Conservation (phyloP, 2,329 filamentous ascomycete genomes). For the Immersiporthe knoxdaviesiana region DNA sequence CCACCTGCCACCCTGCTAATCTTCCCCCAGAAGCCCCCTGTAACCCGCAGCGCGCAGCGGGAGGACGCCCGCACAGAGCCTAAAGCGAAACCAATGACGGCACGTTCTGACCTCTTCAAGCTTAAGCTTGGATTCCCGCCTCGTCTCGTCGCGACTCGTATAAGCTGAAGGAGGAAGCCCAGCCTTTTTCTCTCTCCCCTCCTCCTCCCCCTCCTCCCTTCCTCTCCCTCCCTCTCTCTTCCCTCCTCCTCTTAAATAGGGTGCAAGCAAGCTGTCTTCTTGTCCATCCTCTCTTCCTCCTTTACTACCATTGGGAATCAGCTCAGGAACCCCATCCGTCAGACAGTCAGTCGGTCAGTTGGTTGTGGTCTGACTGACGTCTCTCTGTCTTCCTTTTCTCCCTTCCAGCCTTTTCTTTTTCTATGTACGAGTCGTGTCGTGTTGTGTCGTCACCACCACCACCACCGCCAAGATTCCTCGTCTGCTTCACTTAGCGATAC, state of each 20-base stretch:
- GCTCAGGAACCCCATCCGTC: not conserved
- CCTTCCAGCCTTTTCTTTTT: conserved; percentile 10
- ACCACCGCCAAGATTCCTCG: conserved; percentile 24
- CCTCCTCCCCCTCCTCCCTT: not conserved
- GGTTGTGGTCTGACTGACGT: conserved; percentile 5
- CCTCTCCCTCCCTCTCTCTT: not conserved
- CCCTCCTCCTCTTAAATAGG: conserved; percentile 11
- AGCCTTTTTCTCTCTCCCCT: not conserved
- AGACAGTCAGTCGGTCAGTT: conserved; percentile 1
- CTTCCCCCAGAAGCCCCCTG: conserved; percentile 4
- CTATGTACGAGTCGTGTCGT: conserved; percentile 8
- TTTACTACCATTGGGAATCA: not conserved
- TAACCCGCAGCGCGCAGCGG: conserved; percentile 1
- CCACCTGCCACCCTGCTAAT: not conserved
- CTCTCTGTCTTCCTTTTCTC: conserved; percentile 3
- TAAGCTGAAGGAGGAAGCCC: conserved; percentile 8
- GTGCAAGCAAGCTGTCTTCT: conserved; percentile 5
- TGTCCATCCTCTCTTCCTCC: conserved; percentile 4
- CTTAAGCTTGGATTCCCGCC: conserved; percentile 1
- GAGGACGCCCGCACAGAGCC: conserved; percentile 6
- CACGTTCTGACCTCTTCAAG: conserved; percentile 10
- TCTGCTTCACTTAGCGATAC: conserved; percentile 18
- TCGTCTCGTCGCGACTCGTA: conserved; percentile 12
- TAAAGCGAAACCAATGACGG: conserved; percentile 18
- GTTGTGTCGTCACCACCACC: too few relatives aligned